Conservation (phyloP, 192 early-diverging fungal species). For the Podila clonocystis region DNA sequence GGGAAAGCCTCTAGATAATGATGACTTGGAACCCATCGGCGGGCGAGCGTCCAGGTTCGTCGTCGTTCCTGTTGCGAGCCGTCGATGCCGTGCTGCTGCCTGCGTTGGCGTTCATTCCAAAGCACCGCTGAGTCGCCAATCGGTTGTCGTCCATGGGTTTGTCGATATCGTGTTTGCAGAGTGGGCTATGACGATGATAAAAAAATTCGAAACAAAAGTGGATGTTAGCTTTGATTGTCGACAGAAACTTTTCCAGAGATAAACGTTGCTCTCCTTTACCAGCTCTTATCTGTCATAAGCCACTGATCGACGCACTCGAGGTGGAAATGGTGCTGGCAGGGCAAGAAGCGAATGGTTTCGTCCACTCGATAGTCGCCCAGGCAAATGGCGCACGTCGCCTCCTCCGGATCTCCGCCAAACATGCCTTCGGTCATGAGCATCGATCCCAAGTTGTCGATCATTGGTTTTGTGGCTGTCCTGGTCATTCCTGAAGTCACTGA, state of each 20-base stretch:
- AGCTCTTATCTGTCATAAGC: slow-evolving; percentile 51
- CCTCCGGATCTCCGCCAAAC: slow-evolving; percentile 42
- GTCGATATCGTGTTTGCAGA: slow-evolving; percentile 56
- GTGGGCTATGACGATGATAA: slow-evolving; percentile 25
- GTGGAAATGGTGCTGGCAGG: slow-evolving; percentile 54
- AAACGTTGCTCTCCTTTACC: slow-evolving; percentile 9
- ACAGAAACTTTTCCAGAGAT: background rate
- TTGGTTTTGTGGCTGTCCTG: slow-evolving; percentile 47
- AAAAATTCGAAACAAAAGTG: background rate
- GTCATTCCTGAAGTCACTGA: slow-evolving; percentile 26
- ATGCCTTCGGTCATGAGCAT: slow-evolving; percentile 39
- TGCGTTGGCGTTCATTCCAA: background rate
- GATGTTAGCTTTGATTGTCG: no score
- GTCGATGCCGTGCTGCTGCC: background rate
- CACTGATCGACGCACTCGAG: slow-evolving; percentile 53
- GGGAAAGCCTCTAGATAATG: background rate
- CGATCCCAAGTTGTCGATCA: slow-evolving; percentile 43
- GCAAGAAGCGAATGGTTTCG: slow-evolving; percentile 45
- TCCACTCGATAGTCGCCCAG: slow-evolving; percentile 40
- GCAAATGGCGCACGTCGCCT: slow-evolving; percentile 50
- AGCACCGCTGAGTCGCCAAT: background rate
- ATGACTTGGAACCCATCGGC: background rate
- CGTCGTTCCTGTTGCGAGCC: background rate
- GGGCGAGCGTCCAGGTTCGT: background rate
- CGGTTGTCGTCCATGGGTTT: slow-evolving; percentile 21